Percentiles rank a stretch among this genome's conserved stretches.
Evolutionary conservation across 306 rosid genomes (phyloP).

Genomic region (Rosa lucieae): DNA sequence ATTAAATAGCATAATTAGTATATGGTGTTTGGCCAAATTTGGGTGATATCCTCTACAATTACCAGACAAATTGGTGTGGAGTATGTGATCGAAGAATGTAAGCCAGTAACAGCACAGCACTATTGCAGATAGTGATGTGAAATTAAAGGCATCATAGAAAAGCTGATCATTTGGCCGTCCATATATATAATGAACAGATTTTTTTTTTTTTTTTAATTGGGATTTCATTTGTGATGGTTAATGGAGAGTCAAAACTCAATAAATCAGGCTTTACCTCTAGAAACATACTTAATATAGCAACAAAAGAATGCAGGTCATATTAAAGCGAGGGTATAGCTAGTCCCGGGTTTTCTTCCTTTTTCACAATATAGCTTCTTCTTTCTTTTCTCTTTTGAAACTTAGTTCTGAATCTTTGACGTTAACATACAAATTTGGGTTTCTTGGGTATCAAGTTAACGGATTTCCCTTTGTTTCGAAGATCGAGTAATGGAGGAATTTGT

Average conservation of each 20-base stretch:
- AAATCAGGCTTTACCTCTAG: neutral
- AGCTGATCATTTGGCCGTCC: neutral
- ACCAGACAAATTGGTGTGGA: neutral
- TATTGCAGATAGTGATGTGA: neutral
- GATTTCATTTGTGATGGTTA: conserved; percentile 10
- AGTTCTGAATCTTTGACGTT: neutral
- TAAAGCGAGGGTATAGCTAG: neutral
- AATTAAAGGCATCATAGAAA: neutral
- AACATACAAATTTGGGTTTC: neutral
- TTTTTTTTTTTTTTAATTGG: neutral
- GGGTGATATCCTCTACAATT: neutral
- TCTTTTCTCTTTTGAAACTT: neutral
- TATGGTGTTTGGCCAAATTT: neutral
- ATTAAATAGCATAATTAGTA: neutral
- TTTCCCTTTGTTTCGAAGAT: neutral
- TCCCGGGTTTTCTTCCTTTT: neutral
- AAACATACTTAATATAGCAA: conserved; percentile 2
- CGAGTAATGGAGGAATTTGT: conserved; percentile 39
- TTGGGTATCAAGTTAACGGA: neutral
- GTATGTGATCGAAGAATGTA: neutral
- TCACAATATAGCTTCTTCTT: neutral
- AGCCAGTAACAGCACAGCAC: neutral
- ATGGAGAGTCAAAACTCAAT: conserved; percentile 1
- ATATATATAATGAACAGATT: neutral
- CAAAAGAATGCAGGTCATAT: neutral